Percentiles rank a stretch among this genome's conserved stretches.
Conservation (phyloP, 1,284 basidiomycete genomes). For the Cryptococcus floricola region DNA sequence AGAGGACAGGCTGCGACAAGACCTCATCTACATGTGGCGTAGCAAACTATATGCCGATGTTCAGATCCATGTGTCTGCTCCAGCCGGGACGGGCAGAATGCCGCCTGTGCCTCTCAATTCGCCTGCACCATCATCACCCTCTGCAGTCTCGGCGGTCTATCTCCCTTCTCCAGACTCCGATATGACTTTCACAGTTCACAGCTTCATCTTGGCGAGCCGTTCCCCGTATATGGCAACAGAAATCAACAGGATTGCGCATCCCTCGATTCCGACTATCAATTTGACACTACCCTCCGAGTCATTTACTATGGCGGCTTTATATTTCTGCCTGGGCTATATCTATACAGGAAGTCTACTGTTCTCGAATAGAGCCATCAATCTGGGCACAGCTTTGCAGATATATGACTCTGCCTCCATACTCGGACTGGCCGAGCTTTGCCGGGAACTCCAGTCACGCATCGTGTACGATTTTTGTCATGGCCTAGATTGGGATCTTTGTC, state of each 20-base stretch:
- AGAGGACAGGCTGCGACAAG: constrained; percentile 72
- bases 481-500: constrained; percentile 72
- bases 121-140: not conserved
- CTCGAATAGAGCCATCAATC: constrained; percentile 86
- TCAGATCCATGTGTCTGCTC: constrained; percentile 63
- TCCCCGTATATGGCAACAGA: constrained; percentile 75
- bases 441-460: constrained; percentile 75
- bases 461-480: constrained; percentile 84
- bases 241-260: constrained; percentile 11
- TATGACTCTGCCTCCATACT: constrained; percentile 81
- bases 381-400: constrained; percentile 85
- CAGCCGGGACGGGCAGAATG: constrained; percentile 37
- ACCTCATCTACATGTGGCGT: constrained; percentile 93
- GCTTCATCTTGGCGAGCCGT: constrained; percentile 84
- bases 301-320: constrained; percentile 88
- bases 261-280: constrained; percentile 56
- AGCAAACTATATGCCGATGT: constrained; percentile 88
- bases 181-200: constrained; percentile 80
- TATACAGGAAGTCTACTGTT: constrained; percentile 93
- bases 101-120: constrained; percentile 30
- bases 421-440: constrained; percentile 66
- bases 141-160: constrained; percentile 20
- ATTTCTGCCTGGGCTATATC: constrained; percentile 79
- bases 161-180: constrained; percentile 50
- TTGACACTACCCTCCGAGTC: constrained; percentile 74